Evolutionary conservation across 805 yeast genomes (phyloP), one percentile per base, ranked within the genome.

Genomic region (Metschnikowia colocasiae): DNA sequence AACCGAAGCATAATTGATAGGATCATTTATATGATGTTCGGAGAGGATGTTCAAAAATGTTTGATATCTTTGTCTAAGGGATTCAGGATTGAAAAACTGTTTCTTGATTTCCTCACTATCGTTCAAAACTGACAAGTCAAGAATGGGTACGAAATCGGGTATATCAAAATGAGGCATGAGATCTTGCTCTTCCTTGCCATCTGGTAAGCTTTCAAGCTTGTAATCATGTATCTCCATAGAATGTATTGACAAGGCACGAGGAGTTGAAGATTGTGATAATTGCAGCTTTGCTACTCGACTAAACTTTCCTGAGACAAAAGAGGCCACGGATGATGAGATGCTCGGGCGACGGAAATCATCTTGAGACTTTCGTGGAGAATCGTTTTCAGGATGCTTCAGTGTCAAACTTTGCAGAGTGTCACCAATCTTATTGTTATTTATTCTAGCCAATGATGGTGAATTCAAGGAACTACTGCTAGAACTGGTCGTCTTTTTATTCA

Each of bases 1-100:
- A 15, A 65, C 60, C 29, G 55, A 60, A 6, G 74, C 69, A 56
- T 71, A 71, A 44, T 63, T 70, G 9, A 69, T 59, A 0, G 76
- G 69, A 51, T 72, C 76, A 38, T 60, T 59, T 10, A 51, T 50
- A 35, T 64, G 74, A 37, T 65, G 68, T 10, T 59, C 67, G 16
- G 59, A 40, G 8, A 71, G 33, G 8, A 63, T 56, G 13, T 63
- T 65, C 18, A 71, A 58, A 46, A 65, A 71, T 36, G 56, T 59
- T 41, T 62, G 58, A 46, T 56, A 72, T n/a, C 71, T 46, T 45
- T 62, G 58, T 1, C 59, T 47, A 43, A 65, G 67, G 43, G 64
- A 65, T 3, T 54, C 45, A 1, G 73, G 73, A 6, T 65, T 53
- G 12, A 51, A 48, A 13, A 71, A 54, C 13, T 46, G 47, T 6